These are phyloP conservation scores for Candida yuanshanica DNA, from an alignment of 805 yeast species.

Conservation along the genomic window DNA sequence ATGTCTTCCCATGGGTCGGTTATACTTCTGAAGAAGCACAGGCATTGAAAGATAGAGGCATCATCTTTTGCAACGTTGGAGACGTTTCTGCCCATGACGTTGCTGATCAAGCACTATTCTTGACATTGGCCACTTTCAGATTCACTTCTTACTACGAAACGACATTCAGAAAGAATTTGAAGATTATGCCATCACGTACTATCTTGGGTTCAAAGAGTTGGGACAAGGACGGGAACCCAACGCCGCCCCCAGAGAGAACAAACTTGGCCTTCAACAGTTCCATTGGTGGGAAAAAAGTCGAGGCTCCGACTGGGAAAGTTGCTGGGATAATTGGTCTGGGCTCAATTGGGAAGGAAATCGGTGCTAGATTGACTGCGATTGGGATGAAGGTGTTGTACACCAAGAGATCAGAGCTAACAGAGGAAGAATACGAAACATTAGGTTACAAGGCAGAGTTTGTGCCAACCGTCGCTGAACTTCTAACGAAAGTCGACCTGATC, in stretches of 20 bases:
- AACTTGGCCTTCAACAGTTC: slow-evolving; percentile 36
- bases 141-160: slow-evolving; percentile 44
- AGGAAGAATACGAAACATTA: slow-evolving; percentile 30
- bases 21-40: slow-evolving; percentile 45
- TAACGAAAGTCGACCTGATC: slow-evolving; percentile 45
- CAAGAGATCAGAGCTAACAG: slow-evolving; percentile 43
- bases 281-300: slow-evolving; percentile 41
- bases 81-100: slow-evolving; percentile 58
- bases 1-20: slow-evolving; percentile 59
- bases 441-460: slow-evolving; percentile 43
- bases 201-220: slow-evolving; percentile 29
- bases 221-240: slow-evolving; percentile 29
- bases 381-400: slow-evolving; percentile 63
- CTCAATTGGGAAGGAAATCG: slow-evolving; percentile 63
- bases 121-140: slow-evolving; percentile 57
- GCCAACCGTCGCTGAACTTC: slow-evolving; percentile 37
- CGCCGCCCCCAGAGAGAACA: slow-evolving; percentile 26
- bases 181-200: slow-evolving; percentile 41
- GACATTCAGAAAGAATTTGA: slow-evolving; percentile 32
- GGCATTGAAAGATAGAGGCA: slow-evolving; percentile 38
- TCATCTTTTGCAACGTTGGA: slow-evolving; percentile 58
- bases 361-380: slow-evolving; percentile 43
- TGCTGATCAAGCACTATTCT: slow-evolving; percentile 61
- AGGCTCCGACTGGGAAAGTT: slow-evolving; percentile 49
- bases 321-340: slow-evolving; percentile 74